Percentiles rank a stretch among this genome's conserved stretches.
Evolutionary conservation across 495 filamentous ascomycete species (phyloP).

Genomic region (Penicillium flavigenum): DNA sequence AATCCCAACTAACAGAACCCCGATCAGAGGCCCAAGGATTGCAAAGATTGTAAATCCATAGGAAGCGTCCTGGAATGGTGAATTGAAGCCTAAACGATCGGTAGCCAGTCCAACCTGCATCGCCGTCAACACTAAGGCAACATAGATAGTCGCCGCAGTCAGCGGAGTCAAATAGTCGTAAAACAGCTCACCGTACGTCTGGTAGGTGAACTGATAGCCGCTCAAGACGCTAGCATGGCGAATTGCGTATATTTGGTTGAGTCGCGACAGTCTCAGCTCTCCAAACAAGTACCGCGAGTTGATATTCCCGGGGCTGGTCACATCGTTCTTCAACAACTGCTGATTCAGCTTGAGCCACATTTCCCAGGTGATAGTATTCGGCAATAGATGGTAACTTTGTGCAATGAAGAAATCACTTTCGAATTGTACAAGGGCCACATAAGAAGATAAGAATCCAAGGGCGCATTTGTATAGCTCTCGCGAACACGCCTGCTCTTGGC

Average conservation of each 20-base stretch:
- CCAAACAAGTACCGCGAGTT: slow-evolving; percentile 46
- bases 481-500: neutral
- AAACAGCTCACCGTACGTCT: slow-evolving; percentile 29
- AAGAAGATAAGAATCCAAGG: slow-evolving; percentile 45
- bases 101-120: slow-evolving; percentile 60
- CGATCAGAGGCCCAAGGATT: slow-evolving; percentile 31
- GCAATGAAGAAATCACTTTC: slow-evolving; percentile 47
- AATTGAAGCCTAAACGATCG: slow-evolving; percentile 32
- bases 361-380: slow-evolving; percentile 29
- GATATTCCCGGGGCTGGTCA: slow-evolving; percentile 17
- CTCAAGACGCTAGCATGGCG: neutral
- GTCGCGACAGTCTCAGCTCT: slow-evolving; percentile 40
- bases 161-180: slow-evolving; percentile 49
- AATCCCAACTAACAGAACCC: slow-evolving; percentile 5
- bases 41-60: slow-evolving; percentile 58
- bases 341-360: slow-evolving; percentile 20
- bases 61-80: slow-evolving; percentile 45
- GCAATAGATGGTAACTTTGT: slow-evolving; percentile 34
- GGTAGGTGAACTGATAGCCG: slow-evolving; percentile 14
- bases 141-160: slow-evolving; percentile 45
- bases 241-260: slow-evolving; percentile 22
- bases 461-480: slow-evolving; percentile 22
- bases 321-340: slow-evolving; percentile 13
- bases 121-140: slow-evolving; percentile 55
- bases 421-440: slow-evolving; percentile 43